Conservation (phyloP, 2,329 filamentous ascomycete species). For the Aspergillus thermomutatus region DNA sequence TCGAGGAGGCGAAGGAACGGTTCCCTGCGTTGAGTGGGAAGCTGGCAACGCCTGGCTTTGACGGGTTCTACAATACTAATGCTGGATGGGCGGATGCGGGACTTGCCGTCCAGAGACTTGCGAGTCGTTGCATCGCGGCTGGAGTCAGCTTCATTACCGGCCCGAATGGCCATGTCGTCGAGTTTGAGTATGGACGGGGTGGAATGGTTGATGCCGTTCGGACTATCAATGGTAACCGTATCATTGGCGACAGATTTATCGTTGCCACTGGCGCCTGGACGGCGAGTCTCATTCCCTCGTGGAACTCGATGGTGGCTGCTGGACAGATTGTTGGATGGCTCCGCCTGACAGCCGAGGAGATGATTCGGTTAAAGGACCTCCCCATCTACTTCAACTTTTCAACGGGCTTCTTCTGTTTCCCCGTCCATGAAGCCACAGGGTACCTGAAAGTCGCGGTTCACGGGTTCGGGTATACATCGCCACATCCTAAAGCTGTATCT, state of each 20-base stretch:
- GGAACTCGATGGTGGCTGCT: constrained; percentile 69
- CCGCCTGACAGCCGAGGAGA: constrained; percentile 65
- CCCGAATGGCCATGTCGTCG: constrained; percentile 28
- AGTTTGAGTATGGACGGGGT: constrained; percentile 29
- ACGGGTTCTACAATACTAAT: constrained; percentile 24
- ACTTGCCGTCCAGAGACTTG: constrained; percentile 16
- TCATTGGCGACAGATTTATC: constrained; percentile 66
- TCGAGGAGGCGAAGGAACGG: constrained; percentile 13
- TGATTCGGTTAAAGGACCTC: constrained; percentile 57
- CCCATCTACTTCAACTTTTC: constrained; percentile 55
- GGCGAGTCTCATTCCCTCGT: constrained; percentile 66
- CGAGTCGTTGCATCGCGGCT: constrained; percentile 19
- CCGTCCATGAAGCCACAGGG: constrained; percentile 29
- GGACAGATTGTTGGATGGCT: constrained; percentile 76
- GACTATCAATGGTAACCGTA: constrained; percentile 43
- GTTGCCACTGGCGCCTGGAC: constrained; percentile 84
- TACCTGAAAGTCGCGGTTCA: constrained; percentile 64
- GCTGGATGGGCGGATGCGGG: constrained; percentile 32
- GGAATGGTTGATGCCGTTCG: constrained; percentile 55
- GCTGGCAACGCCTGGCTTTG: constrained; percentile 18
- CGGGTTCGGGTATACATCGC: constrained; percentile 57
- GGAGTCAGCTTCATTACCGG: constrained; percentile 27
- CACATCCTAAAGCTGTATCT: constrained; percentile 14
- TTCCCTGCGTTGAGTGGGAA: constrained; percentile 21
- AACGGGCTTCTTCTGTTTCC: constrained; percentile 50